Conservation (phyloP, 78 protist genomes). For the Monocercomonoides exilis region DNA sequence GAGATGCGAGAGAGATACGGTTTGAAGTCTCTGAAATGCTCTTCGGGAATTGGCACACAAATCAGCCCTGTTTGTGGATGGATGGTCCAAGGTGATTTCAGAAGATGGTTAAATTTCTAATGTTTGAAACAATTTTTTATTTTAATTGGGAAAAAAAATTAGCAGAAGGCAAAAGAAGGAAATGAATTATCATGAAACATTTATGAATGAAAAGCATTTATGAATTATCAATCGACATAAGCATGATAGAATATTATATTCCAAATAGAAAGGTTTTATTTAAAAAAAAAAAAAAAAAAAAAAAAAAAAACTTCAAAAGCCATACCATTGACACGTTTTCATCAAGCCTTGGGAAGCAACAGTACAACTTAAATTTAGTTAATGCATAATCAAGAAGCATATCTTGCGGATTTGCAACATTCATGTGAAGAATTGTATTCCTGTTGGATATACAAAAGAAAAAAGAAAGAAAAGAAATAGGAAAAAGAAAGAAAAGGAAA, state of each 20-base stretch:
- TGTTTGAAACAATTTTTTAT: neutral
- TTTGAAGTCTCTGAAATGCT: neutral
- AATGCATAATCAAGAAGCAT: neutral
- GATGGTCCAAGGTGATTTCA: conserved; percentile 89
- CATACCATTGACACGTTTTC: neutral
- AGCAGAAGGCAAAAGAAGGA: too few species aligned
- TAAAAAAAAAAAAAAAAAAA: neutral
- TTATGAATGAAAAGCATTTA: too few species aligned
- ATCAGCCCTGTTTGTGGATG: conserved; percentile 89
- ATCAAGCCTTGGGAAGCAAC: conserved; percentile 4
- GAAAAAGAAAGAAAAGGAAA: too few species aligned
- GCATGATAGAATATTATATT: too few species aligned
- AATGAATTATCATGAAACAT: too few species aligned
- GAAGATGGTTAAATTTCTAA: conserved; percentile 76
- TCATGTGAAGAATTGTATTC: neutral
- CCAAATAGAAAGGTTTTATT: neutral
- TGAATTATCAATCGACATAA: too few species aligned
- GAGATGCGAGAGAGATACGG: conserved; percentile 9
- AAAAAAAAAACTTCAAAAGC: too few species aligned
- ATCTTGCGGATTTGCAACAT: neutral
- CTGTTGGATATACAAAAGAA: neutral
- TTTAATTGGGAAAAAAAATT: too few species aligned
- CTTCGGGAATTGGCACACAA: conserved; percentile 8
- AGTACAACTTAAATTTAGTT: neutral
- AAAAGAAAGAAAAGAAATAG: too few species aligned